phyloP scores from a whole-genome alignment of 768 basidiomycete species.

The Rhodotorula kratochvilovae region DNA sequence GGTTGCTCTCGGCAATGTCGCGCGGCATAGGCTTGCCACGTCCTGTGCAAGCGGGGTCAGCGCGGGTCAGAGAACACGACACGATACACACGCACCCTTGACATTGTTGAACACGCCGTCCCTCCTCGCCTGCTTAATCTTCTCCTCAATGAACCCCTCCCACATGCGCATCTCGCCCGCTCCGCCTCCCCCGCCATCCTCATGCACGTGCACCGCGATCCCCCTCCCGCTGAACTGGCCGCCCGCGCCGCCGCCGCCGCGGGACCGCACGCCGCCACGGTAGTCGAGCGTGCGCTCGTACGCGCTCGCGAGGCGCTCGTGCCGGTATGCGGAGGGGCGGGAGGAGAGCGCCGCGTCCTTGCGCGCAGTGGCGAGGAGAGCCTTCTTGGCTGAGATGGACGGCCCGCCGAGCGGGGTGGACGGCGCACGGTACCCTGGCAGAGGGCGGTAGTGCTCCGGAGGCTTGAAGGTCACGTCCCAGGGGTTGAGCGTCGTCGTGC shows the following conservation, averaged over 20 bases:
- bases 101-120: slow-evolving; percentile 69
- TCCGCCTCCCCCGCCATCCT: neutral
- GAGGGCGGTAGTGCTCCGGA: slow-evolving; percentile 19
- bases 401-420: neutral
- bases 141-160: slow-evolving; percentile 27
- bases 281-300: slow-evolving; percentile 30
- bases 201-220: neutral
- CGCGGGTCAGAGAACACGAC: no score
- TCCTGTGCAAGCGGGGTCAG: neutral
- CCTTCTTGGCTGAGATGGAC: neutral
- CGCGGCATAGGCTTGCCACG: slow-evolving; percentile 56
- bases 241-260: neutral
- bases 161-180: slow-evolving; percentile 8
- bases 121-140: slow-evolving; percentile 58
- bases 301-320: slow-evolving; percentile 11
- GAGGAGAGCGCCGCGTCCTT: slow-evolving; percentile 5
- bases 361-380: neutral
- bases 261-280: neutral
- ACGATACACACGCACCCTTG: slow-evolving; percentile 51
- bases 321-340: neutral
- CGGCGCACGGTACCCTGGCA: slow-evolving; percentile 14
- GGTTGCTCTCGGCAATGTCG: slow-evolving; percentile 56
- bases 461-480: slow-evolving; percentile 25
- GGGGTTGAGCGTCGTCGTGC: neutral
- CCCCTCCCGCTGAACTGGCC: neutral